A percentile compares a stretch with the other conserved stretches of the same genome.
phyloP scores from a whole-genome alignment of 2,329 filamentous ascomycete species.

The Grosmannia serpens region DNA sequence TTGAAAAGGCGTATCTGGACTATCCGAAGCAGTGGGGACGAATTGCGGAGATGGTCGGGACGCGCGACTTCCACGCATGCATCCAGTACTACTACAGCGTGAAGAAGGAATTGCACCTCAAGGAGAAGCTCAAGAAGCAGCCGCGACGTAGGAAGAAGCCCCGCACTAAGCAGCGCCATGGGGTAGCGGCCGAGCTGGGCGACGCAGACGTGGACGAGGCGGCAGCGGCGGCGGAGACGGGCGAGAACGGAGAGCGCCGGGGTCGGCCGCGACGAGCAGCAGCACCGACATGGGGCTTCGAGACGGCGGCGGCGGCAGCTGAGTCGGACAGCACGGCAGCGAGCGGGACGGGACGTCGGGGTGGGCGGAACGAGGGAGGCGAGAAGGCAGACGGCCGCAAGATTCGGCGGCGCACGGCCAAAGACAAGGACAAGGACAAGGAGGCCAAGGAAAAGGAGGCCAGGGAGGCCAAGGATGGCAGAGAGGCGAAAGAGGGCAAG shows the following conservation, averaged over 20 bases:
- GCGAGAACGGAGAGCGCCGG: slow-evolving; percentile 48
- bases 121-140: slow-evolving; percentile 61
- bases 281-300: slow-evolving; percentile 61
- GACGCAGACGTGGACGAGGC: slow-evolving; percentile 45
- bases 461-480: slow-evolving; percentile 24
- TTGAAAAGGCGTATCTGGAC: slow-evolving; percentile 65
- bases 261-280: slow-evolving; percentile 52
- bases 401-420: slow-evolving; percentile 27
- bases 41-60: slow-evolving; percentile 55
- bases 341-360: slow-evolving; percentile 34
- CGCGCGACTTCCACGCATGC: slow-evolving; percentile 64
- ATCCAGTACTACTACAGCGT: slow-evolving; percentile 82
- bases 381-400: slow-evolving; percentile 15
- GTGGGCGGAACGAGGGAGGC: slow-evolving; percentile 27
- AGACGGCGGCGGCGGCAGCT: slow-evolving; percentile 29
- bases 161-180: slow-evolving; percentile 43
- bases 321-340: slow-evolving; percentile 26
- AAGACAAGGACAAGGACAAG: slow-evolving; percentile 21
- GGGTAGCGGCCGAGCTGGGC: slow-evolving; percentile 53
- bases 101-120: slow-evolving; percentile 63
- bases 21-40: slow-evolving; percentile 74
- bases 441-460: slow-evolving; percentile 23
- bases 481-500: slow-evolving; percentile 13
- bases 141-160: slow-evolving; percentile 47
- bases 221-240: slow-evolving; percentile 30